These are phyloP conservation scores for Plantago coronopus DNA, from an alignment of 305 asterid species.

Conservation along the genomic window DNA sequence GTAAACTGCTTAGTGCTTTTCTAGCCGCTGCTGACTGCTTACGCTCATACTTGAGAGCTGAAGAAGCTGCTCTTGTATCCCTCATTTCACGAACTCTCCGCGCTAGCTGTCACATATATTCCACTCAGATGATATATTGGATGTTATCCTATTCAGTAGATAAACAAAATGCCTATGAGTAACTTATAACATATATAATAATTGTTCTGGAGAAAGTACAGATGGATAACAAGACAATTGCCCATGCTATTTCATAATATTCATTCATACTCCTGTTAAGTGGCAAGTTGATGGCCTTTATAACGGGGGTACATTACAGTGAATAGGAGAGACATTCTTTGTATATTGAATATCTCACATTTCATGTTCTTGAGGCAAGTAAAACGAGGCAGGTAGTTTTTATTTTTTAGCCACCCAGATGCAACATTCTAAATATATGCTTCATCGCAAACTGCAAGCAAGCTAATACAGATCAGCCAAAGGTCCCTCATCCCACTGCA, in stretches of 20 bases:
- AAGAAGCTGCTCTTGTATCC: constrained; percentile 71
- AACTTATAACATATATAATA: constrained; percentile 1
- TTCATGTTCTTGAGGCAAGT: constrained; percentile 2
- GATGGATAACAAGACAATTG: neutral
- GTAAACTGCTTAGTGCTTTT: constrained; percentile 66
- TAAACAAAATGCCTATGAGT: constrained; percentile 3
- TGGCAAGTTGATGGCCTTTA: too few relatives aligned
- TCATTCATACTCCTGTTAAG: too few relatives aligned
- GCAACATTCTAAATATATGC: constrained; percentile 8
- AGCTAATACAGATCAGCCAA: neutral
- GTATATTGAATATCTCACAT: neutral
- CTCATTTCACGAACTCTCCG: constrained; percentile 98
- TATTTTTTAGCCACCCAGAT: neutral
- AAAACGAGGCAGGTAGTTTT: neutral
- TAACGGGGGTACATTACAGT: too few relatives aligned
- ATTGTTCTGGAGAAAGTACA: constrained; percentile 2
- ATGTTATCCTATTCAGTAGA: constrained; percentile 4
- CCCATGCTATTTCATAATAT: neutral
- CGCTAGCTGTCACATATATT: constrained; percentile 57
- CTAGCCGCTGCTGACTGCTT: constrained; percentile 48
- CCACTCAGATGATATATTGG: constrained; percentile 24
- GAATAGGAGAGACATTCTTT: too few relatives aligned
- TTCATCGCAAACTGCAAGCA: constrained; percentile 6
- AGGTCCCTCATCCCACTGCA: neutral
- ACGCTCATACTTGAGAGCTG: constrained; percentile 49